Evolutionary conservation across 1,139 yeast species (phyloP), one percentile per base, ranked within the genome.

Genomic region (Debaryomyces singareniensis): DNA sequence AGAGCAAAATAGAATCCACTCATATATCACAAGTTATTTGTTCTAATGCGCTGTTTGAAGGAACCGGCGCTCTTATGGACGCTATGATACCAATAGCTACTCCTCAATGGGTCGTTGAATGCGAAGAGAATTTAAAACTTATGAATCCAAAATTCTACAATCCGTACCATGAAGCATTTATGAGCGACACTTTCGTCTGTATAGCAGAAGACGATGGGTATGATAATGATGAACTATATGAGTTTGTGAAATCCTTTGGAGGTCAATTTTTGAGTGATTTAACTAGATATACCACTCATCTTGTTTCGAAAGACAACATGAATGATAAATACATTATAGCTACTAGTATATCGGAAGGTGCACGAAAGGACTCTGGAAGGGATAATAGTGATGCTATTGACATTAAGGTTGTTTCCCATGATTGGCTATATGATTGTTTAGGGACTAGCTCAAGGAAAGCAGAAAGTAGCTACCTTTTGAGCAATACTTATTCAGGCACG

Each of bases 351-450:
- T 40, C 67, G 2, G 61, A 58, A 13, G 52, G 59, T 12, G 55
- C 58, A 12, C 18, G 21, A 15, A 21, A 28, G 13, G 23, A 28
- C 5, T n/a, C 22, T n/a, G 5, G 20, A 10, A 16, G 5, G 6
- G 57, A 53, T 2, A 53, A 44, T 3, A 45, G 46, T 12, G 53
- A 54, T n/a, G 20, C 20, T 2, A 50, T 65, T 30, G 54, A 61
- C 21, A 75, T 85, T 25, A 71, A 74, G 35, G 66, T 83, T 5
- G 91, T 87, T 2, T 58, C 70, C 9, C 94, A 95, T 0, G 73
- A 73, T 18, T 89, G 96, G 93, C 49, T 78, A 3, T 77, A 79
- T 36, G 83, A 77, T 37, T 80, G 91, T 44, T 61, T 86, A 35
- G 73, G 66, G 32, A 48, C 65, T 28, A 68, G 78, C 15, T 51